These are phyloP conservation scores for Erodium texanum DNA, from an alignment of 441 rosid species.

Conservation along the genomic window DNA sequence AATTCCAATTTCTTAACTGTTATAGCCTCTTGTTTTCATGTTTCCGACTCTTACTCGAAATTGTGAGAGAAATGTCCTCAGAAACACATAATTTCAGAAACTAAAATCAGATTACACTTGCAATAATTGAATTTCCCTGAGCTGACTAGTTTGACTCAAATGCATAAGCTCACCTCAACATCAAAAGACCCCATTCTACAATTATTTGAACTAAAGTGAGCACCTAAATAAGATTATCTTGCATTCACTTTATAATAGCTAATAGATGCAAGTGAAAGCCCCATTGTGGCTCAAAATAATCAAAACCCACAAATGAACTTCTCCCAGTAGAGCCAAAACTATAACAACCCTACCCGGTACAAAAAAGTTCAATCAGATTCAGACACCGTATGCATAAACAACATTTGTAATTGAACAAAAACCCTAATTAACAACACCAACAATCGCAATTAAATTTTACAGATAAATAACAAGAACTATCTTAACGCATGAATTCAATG, in stretches of 20 bases:
- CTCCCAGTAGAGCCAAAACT: too few relatives aligned
- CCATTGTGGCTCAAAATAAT: too few relatives aligned
- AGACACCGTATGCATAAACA: not conserved
- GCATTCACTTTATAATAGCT: not conserved
- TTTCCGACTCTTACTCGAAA: not conserved
- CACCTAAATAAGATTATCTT: not conserved
- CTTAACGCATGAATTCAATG: constrained; percentile 6
- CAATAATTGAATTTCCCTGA: not conserved
- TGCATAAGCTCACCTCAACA: not conserved
- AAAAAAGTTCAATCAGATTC: not conserved
- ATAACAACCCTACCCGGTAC: not conserved
- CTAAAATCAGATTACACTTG: not conserved
- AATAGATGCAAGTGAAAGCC: not conserved
- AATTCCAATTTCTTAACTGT: too few relatives aligned
- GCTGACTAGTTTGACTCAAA: not conserved
- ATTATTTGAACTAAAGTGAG: not conserved
- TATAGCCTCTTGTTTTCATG: too few relatives aligned
- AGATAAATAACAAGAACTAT: not conserved
- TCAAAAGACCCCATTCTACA: not conserved
- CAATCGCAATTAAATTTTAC: constrained; percentile 3
- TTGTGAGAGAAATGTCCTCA: not conserved
- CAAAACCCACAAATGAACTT: too few relatives aligned
- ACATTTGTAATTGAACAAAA: constrained; percentile 24
- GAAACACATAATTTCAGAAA: not conserved
- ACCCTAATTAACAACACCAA: constrained; percentile 16